Conservation (phyloP, 495 filamentous ascomycete genomes). For the Tuber calosporum region DNA sequence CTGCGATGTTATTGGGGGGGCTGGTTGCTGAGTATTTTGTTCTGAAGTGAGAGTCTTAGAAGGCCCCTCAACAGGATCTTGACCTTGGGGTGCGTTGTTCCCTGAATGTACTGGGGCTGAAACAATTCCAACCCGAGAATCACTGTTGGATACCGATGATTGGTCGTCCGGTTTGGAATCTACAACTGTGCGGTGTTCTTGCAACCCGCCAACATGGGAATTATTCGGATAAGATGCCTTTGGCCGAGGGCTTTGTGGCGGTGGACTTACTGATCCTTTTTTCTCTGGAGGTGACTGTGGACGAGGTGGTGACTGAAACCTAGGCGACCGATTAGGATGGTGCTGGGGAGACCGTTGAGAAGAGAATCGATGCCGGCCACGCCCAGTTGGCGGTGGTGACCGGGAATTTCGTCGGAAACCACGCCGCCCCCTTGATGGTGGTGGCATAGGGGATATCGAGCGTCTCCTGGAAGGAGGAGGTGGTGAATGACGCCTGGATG, state of each 20-base stretch:
- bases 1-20: constrained; percentile 20
- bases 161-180: constrained; percentile 19
- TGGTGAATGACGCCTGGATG: constrained; percentile 32
- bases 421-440: constrained; percentile 25
- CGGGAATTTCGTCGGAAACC: constrained; percentile 30
- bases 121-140: constrained; percentile 16
- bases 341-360: constrained; percentile 29
- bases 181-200: constrained; percentile 18
- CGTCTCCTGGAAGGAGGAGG: constrained; percentile 29
- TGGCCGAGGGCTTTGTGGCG: constrained; percentile 9
- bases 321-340: constrained; percentile 13
- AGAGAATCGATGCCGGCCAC: constrained; percentile 14
- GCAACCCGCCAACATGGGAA: constrained; percentile 9
- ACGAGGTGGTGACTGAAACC: constrained; percentile 16
- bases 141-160: constrained; percentile 20
- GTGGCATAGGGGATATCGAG: constrained; percentile 25
- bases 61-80: constrained; percentile 23
- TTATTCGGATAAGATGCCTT: constrained; percentile 17
- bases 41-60: constrained; percentile 14
- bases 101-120: constrained; percentile 6
- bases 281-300: constrained; percentile 23
- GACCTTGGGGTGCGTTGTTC: constrained; percentile 7
- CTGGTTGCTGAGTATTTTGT: not conserved
- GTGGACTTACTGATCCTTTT: constrained; percentile 19
- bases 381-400: constrained; percentile 30